Conservation (phyloP, 2,329 filamentous ascomycete species). For the Huntiella decipiens region DNA sequence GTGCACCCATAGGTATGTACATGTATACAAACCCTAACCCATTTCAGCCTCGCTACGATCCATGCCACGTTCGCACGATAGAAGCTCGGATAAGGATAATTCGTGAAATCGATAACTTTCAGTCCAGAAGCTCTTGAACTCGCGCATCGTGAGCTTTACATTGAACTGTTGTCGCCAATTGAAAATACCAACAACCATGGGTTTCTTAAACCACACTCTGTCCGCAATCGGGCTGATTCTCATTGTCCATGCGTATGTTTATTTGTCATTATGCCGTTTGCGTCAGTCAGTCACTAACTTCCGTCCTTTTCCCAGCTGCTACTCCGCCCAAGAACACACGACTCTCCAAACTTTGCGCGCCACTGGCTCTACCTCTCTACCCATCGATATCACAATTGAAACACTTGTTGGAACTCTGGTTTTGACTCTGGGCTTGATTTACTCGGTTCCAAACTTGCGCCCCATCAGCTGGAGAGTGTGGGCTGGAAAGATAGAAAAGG, state of each 20-base stretch:
- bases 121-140: too few relatives aligned
- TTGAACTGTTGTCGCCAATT: too few relatives aligned
- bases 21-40: too few relatives aligned
- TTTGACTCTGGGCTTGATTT: conserved; percentile 68
- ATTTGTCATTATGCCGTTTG: not conserved
- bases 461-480: conserved; percentile 71
- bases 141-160: too few relatives aligned
- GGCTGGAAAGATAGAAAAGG: conserved; percentile 66
- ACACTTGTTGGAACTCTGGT: conserved; percentile 61
- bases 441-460: conserved; percentile 57
- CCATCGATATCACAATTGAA: conserved; percentile 74
- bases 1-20: too few relatives aligned
- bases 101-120: not conserved
- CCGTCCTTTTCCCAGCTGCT: conserved; percentile 44
- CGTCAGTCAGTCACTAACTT: not conserved
- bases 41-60: too few relatives aligned
- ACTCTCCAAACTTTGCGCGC: conserved; percentile 43
- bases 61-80: too few relatives aligned
- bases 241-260: conserved; percentile 61
- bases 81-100: too few relatives aligned
- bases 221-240: conserved; percentile 55
- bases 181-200: conserved; percentile 1
- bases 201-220: conserved; percentile 4
- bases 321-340: conserved; percentile 87
- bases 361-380: conserved; percentile 36